Conservation (phyloP, 1,284 basidiomycete genomes). For the Chalciporus sp. region DNA sequence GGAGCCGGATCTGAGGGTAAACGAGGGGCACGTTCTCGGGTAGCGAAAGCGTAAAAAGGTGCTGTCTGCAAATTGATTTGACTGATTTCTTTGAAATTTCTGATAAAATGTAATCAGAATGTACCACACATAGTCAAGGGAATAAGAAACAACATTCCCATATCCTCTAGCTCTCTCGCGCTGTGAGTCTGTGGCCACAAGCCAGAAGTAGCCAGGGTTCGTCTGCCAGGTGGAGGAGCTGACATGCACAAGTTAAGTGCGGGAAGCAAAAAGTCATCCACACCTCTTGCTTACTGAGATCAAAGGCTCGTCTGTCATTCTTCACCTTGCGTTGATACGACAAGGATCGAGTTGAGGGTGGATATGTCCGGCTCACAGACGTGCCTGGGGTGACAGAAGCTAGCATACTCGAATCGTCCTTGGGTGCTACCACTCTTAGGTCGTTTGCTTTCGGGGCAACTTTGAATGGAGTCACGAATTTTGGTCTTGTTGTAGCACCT, state of each 20-base stretch:
- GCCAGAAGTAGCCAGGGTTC: constrained; percentile 51
- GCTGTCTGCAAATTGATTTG: constrained; percentile 63
- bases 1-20: constrained; percentile 19
- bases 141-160: constrained; percentile 57
- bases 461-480: constrained; percentile 76
- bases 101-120: constrained; percentile 31
- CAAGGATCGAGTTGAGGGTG: constrained; percentile 15
- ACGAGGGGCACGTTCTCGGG: constrained; percentile 28
- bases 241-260: constrained; percentile 5
- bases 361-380: constrained; percentile 24
- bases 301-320: constrained; percentile 37
- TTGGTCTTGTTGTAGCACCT: constrained; percentile 36
- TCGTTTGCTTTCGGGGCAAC: constrained; percentile 42
- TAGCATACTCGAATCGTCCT: not conserved
- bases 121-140: not conserved
- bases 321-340: constrained; percentile 14
- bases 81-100: constrained; percentile 56
- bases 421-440: constrained; percentile 1
- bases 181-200: constrained; percentile 61
- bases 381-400: constrained; percentile 1
- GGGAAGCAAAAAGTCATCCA: not conserved
- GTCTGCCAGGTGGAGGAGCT: constrained; percentile 47
- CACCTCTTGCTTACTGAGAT: constrained; percentile 47
- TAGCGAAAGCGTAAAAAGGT: constrained; percentile 65
- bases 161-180: constrained; percentile 49